Evolutionary conservation across 2,329 filamentous ascomycete genomes (phyloP), one percentile per base, ranked within the genome.

Genomic region (Colletotrichum agaves): DNA sequence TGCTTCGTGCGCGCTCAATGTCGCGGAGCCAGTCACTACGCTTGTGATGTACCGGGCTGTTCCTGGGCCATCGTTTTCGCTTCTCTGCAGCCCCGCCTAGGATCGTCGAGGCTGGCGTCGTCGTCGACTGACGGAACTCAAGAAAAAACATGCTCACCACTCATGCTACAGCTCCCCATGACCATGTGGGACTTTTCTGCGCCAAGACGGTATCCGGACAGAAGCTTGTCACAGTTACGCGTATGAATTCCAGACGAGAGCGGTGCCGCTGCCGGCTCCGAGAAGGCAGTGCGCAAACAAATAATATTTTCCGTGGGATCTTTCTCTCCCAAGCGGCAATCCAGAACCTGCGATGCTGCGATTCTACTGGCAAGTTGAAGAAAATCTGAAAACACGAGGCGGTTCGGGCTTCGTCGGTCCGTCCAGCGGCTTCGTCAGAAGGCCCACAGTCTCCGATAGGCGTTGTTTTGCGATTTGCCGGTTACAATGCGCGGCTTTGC

Each of bases 141-240:
- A 7, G 5, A 27, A 15, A 35, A 53, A 53, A n/a, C 17, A 15
- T 39, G 23, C 23, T 27, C 41, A 49, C 13, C 11, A n/a, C 19
- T 53, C 47, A 61, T 46, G 47, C 58, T 27, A 21, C 10, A 31
- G 23, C 31, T 41, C 37, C 35, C 44, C 49, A 44, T 57, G 17
- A 33, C 59, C 50, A 57, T 63, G 58, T 43, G 5, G 31, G 19
- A 12, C 5, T 35, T 21, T 27, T 39, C 27, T 17, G 12, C 19
- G 59, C 59, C 63, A 63, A 67, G 63, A 63, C 50, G 59, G 59
- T 46, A 57, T 50, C 59, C 63, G 59, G 59, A 50, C n/a, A 46
- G 60, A 52, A 67, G 50, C 43, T 52, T 39, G 27, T 56, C 17
- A 23, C 23, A 19, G 17, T 57, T 39, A 60, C 55, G 50, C 37